Conservation (phyloP, 2,329 filamentous ascomycete genomes). For the Fusarium buxicola region DNA sequence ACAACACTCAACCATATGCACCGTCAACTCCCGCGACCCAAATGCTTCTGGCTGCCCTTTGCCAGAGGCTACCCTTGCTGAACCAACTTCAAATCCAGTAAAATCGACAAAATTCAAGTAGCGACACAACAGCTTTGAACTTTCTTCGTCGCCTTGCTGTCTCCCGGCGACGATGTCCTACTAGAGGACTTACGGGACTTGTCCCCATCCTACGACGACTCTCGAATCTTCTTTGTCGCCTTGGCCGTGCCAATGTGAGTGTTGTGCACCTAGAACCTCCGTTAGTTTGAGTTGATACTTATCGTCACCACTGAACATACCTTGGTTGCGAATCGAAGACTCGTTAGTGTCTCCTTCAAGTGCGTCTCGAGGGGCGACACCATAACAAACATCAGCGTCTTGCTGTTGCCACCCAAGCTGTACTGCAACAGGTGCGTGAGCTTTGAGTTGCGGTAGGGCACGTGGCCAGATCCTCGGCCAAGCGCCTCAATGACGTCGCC, state of each 20-base stretch:
- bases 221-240: constrained; percentile 71
- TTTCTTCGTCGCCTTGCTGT: constrained; percentile 2
- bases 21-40: constrained; percentile 41
- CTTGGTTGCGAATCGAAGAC: constrained; percentile 95
- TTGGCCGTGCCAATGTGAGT: constrained; percentile 93
- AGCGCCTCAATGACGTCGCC: constrained; percentile 95
- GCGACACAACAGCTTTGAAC: background rate
- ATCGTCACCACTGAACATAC: constrained; percentile 57
- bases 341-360: constrained; percentile 91
- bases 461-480: constrained; percentile 84
- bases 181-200: background rate
- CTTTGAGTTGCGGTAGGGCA: constrained; percentile 97
- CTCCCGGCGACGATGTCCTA: constrained; percentile 12
- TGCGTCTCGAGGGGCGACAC: constrained; percentile 92
- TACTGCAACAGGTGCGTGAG: constrained; percentile 96
- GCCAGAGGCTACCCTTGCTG: constrained; percentile 26
- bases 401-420: constrained; percentile 92
- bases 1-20: constrained; percentile 40
- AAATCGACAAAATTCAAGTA: constrained; percentile 16
- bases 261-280: constrained; percentile 74
- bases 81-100: constrained; percentile 4
- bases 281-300: constrained; percentile 12
- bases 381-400: constrained; percentile 99
- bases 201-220: constrained; percentile 45
- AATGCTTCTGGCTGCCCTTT: constrained; percentile 17